A percentile compares a stretch with the other conserved stretches of the same genome.
These are phyloP conservation scores for Salix koriyanagi DNA, from an alignment of 345 rosid species.

Conservation along the genomic window DNA sequence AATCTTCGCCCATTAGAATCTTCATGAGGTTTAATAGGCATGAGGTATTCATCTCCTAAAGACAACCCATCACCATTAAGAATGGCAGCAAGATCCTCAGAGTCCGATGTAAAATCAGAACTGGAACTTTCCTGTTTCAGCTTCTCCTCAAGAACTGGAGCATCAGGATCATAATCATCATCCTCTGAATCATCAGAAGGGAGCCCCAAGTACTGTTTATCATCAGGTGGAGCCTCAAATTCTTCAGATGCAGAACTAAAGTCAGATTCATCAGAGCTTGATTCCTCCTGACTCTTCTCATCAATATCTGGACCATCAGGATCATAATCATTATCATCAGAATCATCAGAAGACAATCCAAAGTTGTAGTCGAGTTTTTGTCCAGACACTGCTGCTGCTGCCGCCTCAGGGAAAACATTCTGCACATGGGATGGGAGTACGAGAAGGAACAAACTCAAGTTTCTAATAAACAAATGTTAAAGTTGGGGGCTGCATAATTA, in stretches of 20 bases:
- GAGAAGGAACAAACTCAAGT: conserved; percentile 6
- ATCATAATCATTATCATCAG: conserved; percentile 72
- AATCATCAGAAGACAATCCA: conserved; percentile 79
- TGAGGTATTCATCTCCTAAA: conserved; percentile 30
- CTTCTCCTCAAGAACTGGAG: conserved; percentile 40
- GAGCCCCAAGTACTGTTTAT: conserved; percentile 40
- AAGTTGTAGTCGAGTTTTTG: conserved; percentile 44
- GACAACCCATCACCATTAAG: conserved; percentile 25
- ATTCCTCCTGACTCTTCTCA: conserved; percentile 44
- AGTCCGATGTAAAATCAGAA: conserved; percentile 75
- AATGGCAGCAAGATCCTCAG: conserved; percentile 57
- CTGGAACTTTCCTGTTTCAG: conserved; percentile 50
- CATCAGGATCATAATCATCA: conserved; percentile 70
- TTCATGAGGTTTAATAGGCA: conserved; percentile 8
- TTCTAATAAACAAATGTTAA: background rate
- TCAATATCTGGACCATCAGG: conserved; percentile 45
- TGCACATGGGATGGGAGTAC: conserved; percentile 30
- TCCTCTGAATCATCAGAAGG: conserved; percentile 94
- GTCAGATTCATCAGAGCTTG: conserved; percentile 58
- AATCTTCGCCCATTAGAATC: conserved; percentile 23
- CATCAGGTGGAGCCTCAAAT: conserved; percentile 33
- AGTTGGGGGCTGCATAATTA: conserved; percentile 21
- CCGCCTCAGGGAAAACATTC: conserved; percentile 95
- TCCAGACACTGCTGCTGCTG: conserved; percentile 47
- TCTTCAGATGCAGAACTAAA: conserved; percentile 57